These are phyloP conservation scores for Gonium pectorale DNA, from an alignment of 139 green algal genomes.

Conservation along the genomic window DNA sequence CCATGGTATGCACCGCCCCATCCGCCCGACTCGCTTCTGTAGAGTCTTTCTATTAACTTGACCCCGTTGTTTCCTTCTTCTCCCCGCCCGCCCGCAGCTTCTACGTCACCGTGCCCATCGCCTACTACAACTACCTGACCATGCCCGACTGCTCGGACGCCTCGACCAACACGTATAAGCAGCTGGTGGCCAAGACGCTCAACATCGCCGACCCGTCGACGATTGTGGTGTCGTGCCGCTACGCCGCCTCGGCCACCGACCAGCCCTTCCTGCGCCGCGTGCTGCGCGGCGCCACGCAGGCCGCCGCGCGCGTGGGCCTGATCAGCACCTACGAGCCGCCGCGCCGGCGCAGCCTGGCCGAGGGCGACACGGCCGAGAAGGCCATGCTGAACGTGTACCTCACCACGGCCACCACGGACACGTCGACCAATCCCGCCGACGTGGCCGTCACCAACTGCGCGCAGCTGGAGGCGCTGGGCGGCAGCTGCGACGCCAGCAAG, in stretches of 20 bases:
- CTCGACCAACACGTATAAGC: background rate
- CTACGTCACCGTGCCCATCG: constrained; percentile 16
- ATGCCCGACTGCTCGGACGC: constrained; percentile 14
- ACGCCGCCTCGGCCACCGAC: background rate
- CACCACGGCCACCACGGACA: no score
- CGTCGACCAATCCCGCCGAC: no score
- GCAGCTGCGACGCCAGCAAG: no score
- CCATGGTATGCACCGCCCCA: no score
- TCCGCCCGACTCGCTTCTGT: no score
- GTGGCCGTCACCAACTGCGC: no score
- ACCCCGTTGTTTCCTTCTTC: no score
- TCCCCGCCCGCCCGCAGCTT: background rate
- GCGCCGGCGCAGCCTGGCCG: background rate
- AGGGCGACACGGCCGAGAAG: background rate
- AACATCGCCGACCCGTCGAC: background rate
- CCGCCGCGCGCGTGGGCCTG: background rate
- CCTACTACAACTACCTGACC: constrained; percentile 14
- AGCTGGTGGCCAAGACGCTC: background rate
- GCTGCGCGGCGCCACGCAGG: background rate
- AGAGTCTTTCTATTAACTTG: no score
- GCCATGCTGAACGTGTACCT: background rate
- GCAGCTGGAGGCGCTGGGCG: no score
- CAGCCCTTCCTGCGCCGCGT: background rate
- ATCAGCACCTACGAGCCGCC: background rate
- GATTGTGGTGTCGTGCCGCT: constrained; percentile 20